Base-by-base conservation (phyloP, 169 alveolate genomes). In the Babesia ovis region DNA sequence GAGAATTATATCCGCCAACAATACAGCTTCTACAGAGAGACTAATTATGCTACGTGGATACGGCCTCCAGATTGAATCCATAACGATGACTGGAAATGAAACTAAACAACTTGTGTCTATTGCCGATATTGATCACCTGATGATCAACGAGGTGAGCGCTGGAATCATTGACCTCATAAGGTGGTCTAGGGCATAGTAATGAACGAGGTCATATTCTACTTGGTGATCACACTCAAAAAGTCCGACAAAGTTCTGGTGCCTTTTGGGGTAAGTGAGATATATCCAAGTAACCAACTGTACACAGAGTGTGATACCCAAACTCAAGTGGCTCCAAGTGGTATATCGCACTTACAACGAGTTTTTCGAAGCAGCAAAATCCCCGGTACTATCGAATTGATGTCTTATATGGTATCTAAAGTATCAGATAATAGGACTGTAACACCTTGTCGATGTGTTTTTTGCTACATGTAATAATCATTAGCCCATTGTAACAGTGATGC, bases 111-210 rank as follows among this genome's bases (percentile, higher is more conserved):
- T 60, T 8, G 22, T 80, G 12, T 76, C 88, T 4, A 70, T 70
- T 23, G 25, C 27, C 23, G 61, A 68, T 14, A 42, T 80, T 22
- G 37, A 71, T 18, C 39, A 53, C 37, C 57, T 80, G 45, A 50
- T 70, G 57, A 80, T 80, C 43, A 68, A 80, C 37, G 88, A 80
- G 77, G 88, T 80, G 22, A 8, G 83, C 12, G n/a, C n/a, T n/a
- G n/a, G n/a, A n/a, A n/a, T n/a, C n/a, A n/a, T n/a, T n/a, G n/a
- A n/a, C n/a, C n/a, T n/a, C n/a, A 67, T 27, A 20, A n/a, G 34
- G 8, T 42, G 29, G 22, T 41, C 20, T 46, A 80, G 88, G 88
- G 69, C 22, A 53, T 80, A 12, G 27, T 71, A 29, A 45, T 59
- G 61, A 42, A 71, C 32, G 71, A 70, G 42, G 77, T 70, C 23